phyloP scores from a whole-genome alignment of 306 rosid species.

The Dryas alaskensis region DNA sequence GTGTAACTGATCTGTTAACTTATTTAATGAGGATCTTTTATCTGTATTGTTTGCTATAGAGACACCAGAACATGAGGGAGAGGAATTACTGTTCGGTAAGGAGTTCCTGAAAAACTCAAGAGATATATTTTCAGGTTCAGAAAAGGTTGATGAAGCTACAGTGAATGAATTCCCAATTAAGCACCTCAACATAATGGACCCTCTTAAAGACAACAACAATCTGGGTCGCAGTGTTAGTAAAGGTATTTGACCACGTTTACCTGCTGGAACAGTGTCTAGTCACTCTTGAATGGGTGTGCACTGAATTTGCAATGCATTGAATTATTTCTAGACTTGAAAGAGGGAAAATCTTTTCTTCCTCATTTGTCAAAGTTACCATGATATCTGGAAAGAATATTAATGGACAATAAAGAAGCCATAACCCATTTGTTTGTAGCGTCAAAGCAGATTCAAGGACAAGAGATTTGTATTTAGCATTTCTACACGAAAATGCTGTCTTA shows the following conservation, averaged over 20 bases:
- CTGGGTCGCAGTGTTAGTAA: constrained; percentile 59
- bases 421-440: neutral
- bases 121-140: constrained; percentile 38
- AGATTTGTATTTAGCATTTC: neutral
- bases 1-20: constrained; percentile 11
- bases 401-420: neutral
- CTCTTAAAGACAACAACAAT: constrained; percentile 60
- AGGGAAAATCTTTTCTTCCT: neutral
- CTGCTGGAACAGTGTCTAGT: constrained; percentile 18
- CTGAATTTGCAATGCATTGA: neutral
- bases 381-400: neutral
- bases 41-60: constrained; percentile 36
- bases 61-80: constrained; percentile 32
- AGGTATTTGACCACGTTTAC: constrained; percentile 38
- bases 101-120: constrained; percentile 52
- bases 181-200: constrained; percentile 65
- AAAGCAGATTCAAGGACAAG: neutral
- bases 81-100: constrained; percentile 42
- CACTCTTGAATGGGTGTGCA: constrained; percentile 7
- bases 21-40: constrained; percentile 21
- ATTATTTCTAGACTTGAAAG: constrained; percentile 1
- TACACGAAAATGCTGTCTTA: neutral
- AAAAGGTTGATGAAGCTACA: constrained; percentile 23
- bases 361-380: neutral
- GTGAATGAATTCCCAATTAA: constrained; percentile 43